Evolutionary conservation across 2,329 filamentous ascomycete genomes (phyloP), one percentile per base, ranked within the genome.

Genomic region (Plectosphaerella sp.): DNA sequence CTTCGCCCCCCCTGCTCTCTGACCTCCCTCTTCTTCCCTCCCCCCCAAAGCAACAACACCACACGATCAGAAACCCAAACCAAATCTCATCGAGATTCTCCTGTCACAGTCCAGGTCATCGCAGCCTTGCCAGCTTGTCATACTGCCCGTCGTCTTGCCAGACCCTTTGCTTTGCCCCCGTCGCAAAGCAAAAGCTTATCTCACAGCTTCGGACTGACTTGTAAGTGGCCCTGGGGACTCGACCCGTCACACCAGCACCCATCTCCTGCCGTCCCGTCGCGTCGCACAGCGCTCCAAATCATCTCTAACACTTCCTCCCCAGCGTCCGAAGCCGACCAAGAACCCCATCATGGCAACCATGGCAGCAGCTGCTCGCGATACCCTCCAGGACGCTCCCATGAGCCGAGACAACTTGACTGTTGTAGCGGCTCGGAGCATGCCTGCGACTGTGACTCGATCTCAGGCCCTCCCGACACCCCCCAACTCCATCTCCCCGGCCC

Each of bases 401-500:
- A 72, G 70, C 76, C 81, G 82, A 85, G 83, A 87, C 82, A 82
- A 80, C 82, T 87, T 87, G 70, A 74, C 82, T 86, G 83, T 73
- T 84, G 83, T 86, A 84, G 82, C 82, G 78, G 80, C 80, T 71
- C 77, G 78, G 75, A 81, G 79, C 63, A 79, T 83, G 69, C 74
- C 80, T 78, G 76, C 66, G 71, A 74, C 70, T 72, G 72, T 82
- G 79, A 81, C 81, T 74, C 76, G 72, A 72, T 71, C 73, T 74
- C 77, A 80, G 62, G 77, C 83, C 69, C 84, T 96, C 64, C 91
- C 89, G 58, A 97, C 93, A 68, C 93, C 93, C 66, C 93, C 93
- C 56, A 95, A 93, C 77, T 97, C 92, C 71, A 91, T 97, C 68
- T 97, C 92, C 56, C 93, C 93, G 47, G 87, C 84, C 61, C 80